A percentile compares a stretch with the other conserved stretches of the same genome.
phyloP scores from a whole-genome alignment of 441 rosid genomes.

The Erodium trifolium region DNA sequence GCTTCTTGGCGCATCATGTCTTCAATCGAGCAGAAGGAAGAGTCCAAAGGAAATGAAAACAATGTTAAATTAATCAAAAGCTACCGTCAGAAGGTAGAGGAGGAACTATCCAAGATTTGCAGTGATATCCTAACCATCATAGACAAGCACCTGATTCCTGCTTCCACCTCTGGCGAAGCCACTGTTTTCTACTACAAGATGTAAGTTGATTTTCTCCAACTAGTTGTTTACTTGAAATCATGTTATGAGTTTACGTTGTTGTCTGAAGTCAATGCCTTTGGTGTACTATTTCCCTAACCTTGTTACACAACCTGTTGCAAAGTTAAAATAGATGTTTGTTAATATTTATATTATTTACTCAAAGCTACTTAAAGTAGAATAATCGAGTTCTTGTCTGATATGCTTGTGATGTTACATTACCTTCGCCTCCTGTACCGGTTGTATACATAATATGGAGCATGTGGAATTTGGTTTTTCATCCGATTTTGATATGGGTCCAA shows the following conservation, averaged over 20 bases:
- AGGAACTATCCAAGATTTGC: constrained; percentile 82
- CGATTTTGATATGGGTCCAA: background rate
- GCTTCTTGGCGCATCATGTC: constrained; percentile 96
- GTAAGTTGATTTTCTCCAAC: constrained; percentile 29
- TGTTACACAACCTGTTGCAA: background rate
- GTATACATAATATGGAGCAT: background rate
- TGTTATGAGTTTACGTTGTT: constrained; percentile 8
- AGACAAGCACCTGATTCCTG: constrained; percentile 75
- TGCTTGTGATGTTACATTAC: background rate
- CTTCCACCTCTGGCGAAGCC: constrained; percentile 85
- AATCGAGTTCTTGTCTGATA: background rate
- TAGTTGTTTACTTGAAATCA: background rate
- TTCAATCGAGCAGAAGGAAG: constrained; percentile 88
- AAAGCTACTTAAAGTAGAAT: constrained; percentile 7
- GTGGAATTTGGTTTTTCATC: too few relatives aligned
- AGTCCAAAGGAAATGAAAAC: constrained; percentile 68
- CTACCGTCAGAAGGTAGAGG: constrained; percentile 88
- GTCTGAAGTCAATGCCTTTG: background rate
- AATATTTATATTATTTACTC: background rate
- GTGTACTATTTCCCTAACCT: background rate
- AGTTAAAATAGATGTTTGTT: background rate
- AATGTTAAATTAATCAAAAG: constrained; percentile 63
- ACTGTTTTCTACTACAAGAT: constrained; percentile 95
- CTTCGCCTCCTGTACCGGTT: background rate
- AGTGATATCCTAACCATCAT: constrained; percentile 76